Evolutionary conservation across 495 filamentous ascomycete genomes (phyloP).

Genomic region (Patellaria atrata): DNA sequence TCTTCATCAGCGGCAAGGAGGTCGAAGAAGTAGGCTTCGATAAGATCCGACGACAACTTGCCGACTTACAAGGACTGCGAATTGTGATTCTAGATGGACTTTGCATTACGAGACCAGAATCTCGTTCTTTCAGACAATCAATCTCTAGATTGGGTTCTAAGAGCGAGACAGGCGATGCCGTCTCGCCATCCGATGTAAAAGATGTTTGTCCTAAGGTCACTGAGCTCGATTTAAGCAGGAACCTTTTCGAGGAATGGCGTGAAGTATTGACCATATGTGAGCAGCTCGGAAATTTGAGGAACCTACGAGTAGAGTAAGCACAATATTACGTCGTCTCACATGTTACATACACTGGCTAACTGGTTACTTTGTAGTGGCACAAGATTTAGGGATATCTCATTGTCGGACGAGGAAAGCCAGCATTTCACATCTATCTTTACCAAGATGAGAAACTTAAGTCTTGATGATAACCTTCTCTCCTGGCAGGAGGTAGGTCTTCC

Average conservation of each 20-base stretch:
- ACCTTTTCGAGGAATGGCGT: slow-evolving; percentile 52
- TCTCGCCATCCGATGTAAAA: slow-evolving; percentile 10
- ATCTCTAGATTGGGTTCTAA: slow-evolving; percentile 4
- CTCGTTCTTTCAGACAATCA: slow-evolving; percentile 27
- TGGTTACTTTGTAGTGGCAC: slow-evolving; percentile 45
- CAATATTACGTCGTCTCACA: slow-evolving; percentile 21
- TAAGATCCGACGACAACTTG: slow-evolving; percentile 69
- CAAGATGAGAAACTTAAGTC: slow-evolving; percentile 49
- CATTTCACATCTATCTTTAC: slow-evolving; percentile 36
- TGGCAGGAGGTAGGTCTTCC: slow-evolving; percentile 51
- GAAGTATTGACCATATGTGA: slow-evolving; percentile 56
- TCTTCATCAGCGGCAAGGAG: slow-evolving; percentile 70
- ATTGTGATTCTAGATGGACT: slow-evolving; percentile 72
- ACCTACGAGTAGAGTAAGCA: slow-evolving; percentile 59
- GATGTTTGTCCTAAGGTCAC: slow-evolving; percentile 41
- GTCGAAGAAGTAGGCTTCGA: slow-evolving; percentile 94
- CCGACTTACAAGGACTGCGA: slow-evolving; percentile 59
- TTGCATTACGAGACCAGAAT: slow-evolving; percentile 34
- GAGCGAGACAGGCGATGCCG: background rate
- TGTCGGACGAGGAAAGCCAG: slow-evolving; percentile 21
- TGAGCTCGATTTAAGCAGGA: slow-evolving; percentile 78
- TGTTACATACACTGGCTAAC: background rate
- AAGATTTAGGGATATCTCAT: slow-evolving; percentile 42
- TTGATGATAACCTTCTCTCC: slow-evolving; percentile 55
- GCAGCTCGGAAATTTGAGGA: slow-evolving; percentile 45